Conservation (phyloP, 257 asterid species). For the Salvia miltiorrhiza region DNA sequence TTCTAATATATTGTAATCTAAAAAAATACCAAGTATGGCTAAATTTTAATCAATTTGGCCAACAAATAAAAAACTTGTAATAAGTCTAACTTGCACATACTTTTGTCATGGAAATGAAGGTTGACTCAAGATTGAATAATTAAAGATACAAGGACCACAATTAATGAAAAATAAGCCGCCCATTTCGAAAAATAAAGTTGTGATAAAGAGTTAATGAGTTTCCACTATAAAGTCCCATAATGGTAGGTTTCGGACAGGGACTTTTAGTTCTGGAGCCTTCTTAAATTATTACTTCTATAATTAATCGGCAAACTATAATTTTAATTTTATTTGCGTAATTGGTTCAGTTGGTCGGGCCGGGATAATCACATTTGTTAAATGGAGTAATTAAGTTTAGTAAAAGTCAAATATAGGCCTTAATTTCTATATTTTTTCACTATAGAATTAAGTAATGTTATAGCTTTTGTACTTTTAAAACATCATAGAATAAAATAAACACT, state of each 20-base stretch:
- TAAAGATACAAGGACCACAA: constrained; percentile 12
- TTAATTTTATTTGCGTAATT: neutral
- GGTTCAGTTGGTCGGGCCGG: neutral
- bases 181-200: neutral
- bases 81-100: neutral
- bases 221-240: neutral
- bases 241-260: constrained; percentile 5
- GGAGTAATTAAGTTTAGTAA: neutral
- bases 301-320: neutral
- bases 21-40: too few relatives aligned
- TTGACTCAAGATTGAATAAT: neutral
- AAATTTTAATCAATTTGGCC: neutral
- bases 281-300: neutral
- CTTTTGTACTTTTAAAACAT: too few relatives aligned
- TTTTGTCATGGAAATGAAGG: neutral
- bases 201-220: neutral
- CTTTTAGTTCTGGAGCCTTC: constrained; percentile 10
- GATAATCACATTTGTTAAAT: neutral
- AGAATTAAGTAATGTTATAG: neutral
- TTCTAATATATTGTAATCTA: too few relatives aligned
- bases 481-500: too few relatives aligned
- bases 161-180: neutral
- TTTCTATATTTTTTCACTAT: neutral
- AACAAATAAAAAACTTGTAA: neutral
- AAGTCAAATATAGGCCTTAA: neutral